These are phyloP conservation scores for Hibiscus mutabilis DNA, from an alignment of 345 rosid species.

Conservation along the genomic window DNA sequence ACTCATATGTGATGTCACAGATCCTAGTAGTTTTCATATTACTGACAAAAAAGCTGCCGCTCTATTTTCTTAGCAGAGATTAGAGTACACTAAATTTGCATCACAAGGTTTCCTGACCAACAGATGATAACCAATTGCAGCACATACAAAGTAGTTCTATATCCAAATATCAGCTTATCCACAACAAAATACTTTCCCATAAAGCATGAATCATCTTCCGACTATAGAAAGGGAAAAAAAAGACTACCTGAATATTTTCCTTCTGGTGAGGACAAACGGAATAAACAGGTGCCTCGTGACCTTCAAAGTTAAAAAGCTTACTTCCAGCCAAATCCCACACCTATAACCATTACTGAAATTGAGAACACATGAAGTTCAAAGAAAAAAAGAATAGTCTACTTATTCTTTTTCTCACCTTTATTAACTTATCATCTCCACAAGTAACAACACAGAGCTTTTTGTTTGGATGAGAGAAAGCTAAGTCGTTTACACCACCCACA, in stretches of 20 bases:
- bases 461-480: slow-evolving; percentile 81
- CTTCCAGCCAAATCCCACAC: slow-evolving; percentile 74
- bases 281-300: slow-evolving; percentile 84
- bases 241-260: slow-evolving; percentile 73
- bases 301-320: slow-evolving; percentile 64
- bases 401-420: slow-evolving; percentile 50
- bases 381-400: background rate
- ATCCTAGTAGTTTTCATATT: background rate
- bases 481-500: slow-evolving; percentile 36
- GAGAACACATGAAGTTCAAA: background rate
- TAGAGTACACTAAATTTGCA: background rate
- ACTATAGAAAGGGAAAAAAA: background rate
- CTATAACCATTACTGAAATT: slow-evolving; percentile 29
- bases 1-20: background rate
- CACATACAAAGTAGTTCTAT: background rate
- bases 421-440: slow-evolving; percentile 83
- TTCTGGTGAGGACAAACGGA: slow-evolving; percentile 87
- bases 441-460: slow-evolving; percentile 71
- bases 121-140: background rate
- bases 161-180: background rate
- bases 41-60: background rate
- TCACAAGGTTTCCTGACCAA: background rate
- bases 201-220: background rate
- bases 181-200: background rate
- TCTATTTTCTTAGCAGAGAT: background rate